A percentile compares a stretch with the other conserved stretches of the same genome.
These are phyloP conservation scores for Solanum microdontum DNA, from an alignment of 257 asterid genomes.

Conservation along the genomic window DNA sequence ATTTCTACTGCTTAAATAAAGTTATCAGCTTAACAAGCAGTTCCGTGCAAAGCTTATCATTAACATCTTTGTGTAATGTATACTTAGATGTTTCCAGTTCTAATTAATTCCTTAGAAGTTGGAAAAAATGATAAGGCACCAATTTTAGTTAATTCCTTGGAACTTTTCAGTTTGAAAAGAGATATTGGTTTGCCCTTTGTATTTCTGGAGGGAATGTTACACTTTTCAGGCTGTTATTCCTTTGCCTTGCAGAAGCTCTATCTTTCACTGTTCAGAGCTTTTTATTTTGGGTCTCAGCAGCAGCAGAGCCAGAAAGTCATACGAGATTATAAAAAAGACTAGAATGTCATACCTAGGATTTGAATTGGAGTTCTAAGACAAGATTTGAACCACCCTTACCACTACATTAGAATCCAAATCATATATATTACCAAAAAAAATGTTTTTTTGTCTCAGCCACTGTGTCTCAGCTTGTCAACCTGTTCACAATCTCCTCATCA, in stretches of 20 bases:
- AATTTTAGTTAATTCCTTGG: neutral
- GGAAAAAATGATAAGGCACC: neutral
- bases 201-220: neutral
- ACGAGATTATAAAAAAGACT: neutral
- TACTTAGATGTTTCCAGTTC: neutral
- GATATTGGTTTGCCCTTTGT: neutral
- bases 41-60: neutral
- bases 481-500: neutral
- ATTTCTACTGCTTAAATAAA: neutral
- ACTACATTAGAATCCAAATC: neutral
- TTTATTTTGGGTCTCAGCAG: neutral
- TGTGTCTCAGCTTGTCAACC: neutral
- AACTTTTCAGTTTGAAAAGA: neutral
- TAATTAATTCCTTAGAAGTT: neutral
- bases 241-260: neutral
- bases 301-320: neutral
- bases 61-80: neutral
- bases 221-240: neutral
- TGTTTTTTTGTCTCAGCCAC: neutral
- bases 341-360: neutral
- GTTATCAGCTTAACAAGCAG: neutral
- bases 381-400: neutral
- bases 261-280: neutral
- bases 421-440: neutral
- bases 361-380: neutral